These are phyloP conservation scores for Solanum bulbocastanum DNA, from an alignment of 257 asterid species.

Conservation along the genomic window DNA sequence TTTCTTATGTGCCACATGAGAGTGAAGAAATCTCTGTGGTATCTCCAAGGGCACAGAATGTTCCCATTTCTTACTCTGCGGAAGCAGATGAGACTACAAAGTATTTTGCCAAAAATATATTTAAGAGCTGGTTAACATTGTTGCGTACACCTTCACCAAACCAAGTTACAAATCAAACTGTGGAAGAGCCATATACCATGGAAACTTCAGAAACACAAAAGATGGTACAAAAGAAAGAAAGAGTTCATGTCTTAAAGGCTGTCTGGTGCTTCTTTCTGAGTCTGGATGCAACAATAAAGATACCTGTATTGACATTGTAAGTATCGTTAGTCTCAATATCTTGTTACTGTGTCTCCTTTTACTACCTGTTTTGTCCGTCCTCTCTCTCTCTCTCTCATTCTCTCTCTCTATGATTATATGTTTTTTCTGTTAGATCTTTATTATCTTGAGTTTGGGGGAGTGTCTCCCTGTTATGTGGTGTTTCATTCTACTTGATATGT, in stretches of 20 bases:
- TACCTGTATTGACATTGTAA: conserved; percentile 73
- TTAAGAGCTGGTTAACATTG: conserved; percentile 66
- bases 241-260: conserved; percentile 24
- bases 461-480: background rate
- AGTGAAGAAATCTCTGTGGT: conserved; percentile 48
- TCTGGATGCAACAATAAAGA: conserved; percentile 60
- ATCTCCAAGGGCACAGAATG: conserved; percentile 43
- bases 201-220: conserved; percentile 30
- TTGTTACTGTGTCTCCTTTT: background rate
- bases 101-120: conserved; percentile 51
- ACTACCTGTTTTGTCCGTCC: background rate
- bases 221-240: conserved; percentile 29
- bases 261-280: conserved; percentile 49
- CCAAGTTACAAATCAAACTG: conserved; percentile 24
- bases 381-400: background rate
- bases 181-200: conserved; percentile 33
- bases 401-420: background rate
- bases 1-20: conserved; percentile 62
- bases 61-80: conserved; percentile 44
- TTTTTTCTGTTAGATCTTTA: background rate
- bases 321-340: conserved; percentile 12
- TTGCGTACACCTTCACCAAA: conserved; percentile 37
- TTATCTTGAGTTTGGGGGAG: background rate
- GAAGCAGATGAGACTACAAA: conserved; percentile 34
- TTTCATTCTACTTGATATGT: background rate